phyloP scores from a whole-genome alignment of 2,329 filamentous ascomycete genomes.

The Trichophyton simii region DNA sequence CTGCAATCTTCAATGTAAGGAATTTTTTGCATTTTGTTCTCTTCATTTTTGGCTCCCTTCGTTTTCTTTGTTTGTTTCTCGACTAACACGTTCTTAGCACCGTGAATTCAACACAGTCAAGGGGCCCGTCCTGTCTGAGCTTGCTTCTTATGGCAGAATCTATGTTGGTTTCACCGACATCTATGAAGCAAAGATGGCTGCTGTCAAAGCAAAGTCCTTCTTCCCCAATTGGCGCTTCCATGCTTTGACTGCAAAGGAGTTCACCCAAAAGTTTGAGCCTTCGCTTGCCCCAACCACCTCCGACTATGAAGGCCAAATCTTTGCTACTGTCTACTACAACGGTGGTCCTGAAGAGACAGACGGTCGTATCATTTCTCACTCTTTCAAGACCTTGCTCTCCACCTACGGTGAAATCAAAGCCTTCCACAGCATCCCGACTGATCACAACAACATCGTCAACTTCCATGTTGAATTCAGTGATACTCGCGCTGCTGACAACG shows the following conservation, averaged over 20 bases:
- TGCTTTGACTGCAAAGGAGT: slow-evolving; percentile 36
- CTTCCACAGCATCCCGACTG: slow-evolving; percentile 20
- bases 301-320: slow-evolving; percentile 45
- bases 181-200: slow-evolving; percentile 44
- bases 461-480: slow-evolving; percentile 32
- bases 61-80: neutral
- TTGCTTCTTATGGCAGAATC: slow-evolving; percentile 32
- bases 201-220: slow-evolving; percentile 35
- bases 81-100: slow-evolving; percentile 15
- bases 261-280: slow-evolving; percentile 27
- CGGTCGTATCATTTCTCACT: slow-evolving; percentile 33
- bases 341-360: slow-evolving; percentile 19
- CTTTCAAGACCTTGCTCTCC: slow-evolving; percentile 29
- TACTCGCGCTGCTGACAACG: slow-evolving; percentile 25
- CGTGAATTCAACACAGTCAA: slow-evolving; percentile 28
- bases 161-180: slow-evolving; percentile 49
- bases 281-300: slow-evolving; percentile 22
- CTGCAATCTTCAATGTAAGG: slow-evolving; percentile 30
- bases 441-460: slow-evolving; percentile 22
- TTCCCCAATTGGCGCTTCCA: slow-evolving; percentile 38
- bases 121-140: slow-evolving; percentile 26
- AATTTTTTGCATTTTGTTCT: neutral
- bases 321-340: slow-evolving; percentile 37
- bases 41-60: neutral
- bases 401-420: slow-evolving; percentile 30